Base-by-base conservation (phyloP, 495 filamentous ascomycete genomes). In the Annulohypoxylon maeteangense region DNA sequence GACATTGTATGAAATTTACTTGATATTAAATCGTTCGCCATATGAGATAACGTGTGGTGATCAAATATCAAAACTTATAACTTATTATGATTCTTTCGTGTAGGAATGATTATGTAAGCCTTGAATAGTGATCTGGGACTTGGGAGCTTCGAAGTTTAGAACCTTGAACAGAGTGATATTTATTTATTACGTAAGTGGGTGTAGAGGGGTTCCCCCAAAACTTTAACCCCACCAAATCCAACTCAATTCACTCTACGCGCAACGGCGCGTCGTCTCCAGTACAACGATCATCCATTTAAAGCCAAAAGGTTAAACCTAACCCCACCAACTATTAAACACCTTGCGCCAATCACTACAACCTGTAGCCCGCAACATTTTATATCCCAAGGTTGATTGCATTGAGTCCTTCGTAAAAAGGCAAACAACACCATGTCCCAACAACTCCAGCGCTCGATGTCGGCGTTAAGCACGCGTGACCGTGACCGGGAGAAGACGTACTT, bases 401-500 rank as follows among this genome's bases (percentile, higher is more conserved):
- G 18, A 4, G 18, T 25, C 2, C 45, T 25, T 48, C 20, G 6
- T 1, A n/a, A 48, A 7, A 10, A 38, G 14, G 16, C 53, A 36
- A 6, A 38, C 50, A 38, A 22, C n/a, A 36, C 56, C 7, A 83
- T 82, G 81, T 72, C 80, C 4, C 76, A 68, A 47, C 70, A 50
- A 14, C 76, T 77, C 36, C 76, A 77, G 25, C 78, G 80, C 14
- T 78, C 80, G 3, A 60, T 74, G 11, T 80, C 80, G 16, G 56
- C 74, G 1, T 71, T 75, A 16, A 75, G 74, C 16, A 50, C 67
- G 53, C 62, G 79, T 10, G 47, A 51, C 23, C 47, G 47, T 1
- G 79, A 82, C 61, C 61, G 78, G n/a, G 81, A 82, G 66, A 84
- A 80, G 74, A 74, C 83, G 0, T 85, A 85, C 66, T 97, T 97